Evolutionary conservation across 1,139 yeast genomes (phyloP).

Genomic region (Geotrichum phurueaensis): DNA sequence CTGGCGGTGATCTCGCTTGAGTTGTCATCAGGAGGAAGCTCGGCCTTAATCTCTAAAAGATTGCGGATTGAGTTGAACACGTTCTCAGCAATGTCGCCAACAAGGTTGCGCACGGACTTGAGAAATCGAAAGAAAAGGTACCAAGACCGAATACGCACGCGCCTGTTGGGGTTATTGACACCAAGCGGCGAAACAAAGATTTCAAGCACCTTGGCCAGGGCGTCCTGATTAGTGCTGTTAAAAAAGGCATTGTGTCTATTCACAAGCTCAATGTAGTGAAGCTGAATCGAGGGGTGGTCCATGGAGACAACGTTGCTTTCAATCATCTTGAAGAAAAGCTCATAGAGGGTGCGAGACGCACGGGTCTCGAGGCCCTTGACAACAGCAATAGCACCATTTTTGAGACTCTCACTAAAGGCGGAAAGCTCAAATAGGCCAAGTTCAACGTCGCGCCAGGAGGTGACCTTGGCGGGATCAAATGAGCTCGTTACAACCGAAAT

Average conservation of each 20-base stretch:
- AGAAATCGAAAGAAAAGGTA: constrained; percentile 78
- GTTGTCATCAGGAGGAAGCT: constrained; percentile 41
- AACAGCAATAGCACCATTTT: constrained; percentile 63
- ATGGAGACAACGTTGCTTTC: constrained; percentile 46
- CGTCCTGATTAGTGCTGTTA: constrained; percentile 42
- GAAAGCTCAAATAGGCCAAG: constrained; percentile 77
- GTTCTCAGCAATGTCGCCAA: constrained; percentile 43
- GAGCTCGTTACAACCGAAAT: constrained; percentile 61
- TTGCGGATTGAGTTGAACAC: constrained; percentile 48
- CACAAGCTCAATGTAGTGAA: constrained; percentile 75
- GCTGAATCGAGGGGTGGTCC: constrained; percentile 70
- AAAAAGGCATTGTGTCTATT: constrained; percentile 72
- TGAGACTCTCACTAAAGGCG: constrained; percentile 71
- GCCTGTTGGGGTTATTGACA: constrained; percentile 54
- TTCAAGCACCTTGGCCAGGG: constrained; percentile 61
- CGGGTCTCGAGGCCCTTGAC: constrained; percentile 47
- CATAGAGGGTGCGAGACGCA: constrained; percentile 31
- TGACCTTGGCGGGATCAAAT: constrained; percentile 32
- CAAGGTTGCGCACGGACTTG: constrained; percentile 64
- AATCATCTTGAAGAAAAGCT: constrained; percentile 59
- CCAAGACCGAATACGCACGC: constrained; percentile 84
- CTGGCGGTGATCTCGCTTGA: constrained; percentile 39
- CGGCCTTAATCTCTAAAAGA: constrained; percentile 55
- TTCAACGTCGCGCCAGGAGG: constrained; percentile 71
- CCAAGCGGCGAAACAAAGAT: constrained; percentile 77